A percentile compares a stretch with the other conserved stretches of the same genome.
Conservation (phyloP, 768 basidiomycete genomes). For the Suillus subaureus region DNA sequence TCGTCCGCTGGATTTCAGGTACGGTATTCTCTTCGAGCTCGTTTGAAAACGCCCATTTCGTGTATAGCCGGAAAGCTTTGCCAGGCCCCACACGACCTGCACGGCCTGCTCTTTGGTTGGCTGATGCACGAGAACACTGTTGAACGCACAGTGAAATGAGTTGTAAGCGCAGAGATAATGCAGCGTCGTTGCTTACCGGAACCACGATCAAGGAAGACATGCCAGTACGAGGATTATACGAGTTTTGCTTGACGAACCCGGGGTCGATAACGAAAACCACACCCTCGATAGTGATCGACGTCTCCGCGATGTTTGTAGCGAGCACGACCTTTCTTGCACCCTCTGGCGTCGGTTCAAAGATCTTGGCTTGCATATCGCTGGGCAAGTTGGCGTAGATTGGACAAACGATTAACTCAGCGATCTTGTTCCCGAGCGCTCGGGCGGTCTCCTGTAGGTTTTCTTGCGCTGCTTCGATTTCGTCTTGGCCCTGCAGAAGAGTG, state of each 20-base stretch:
- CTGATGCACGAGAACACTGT: slow-evolving; percentile 95
- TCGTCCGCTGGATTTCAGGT: slow-evolving; percentile 99
- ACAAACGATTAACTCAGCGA: slow-evolving; percentile 90
- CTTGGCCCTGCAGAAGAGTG: slow-evolving; percentile 69
- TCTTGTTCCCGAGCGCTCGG: slow-evolving; percentile 93
- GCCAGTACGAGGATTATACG: slow-evolving; percentile 96
- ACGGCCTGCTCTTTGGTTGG: slow-evolving; percentile 94
- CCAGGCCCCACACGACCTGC: slow-evolving; percentile 98
- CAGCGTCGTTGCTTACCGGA: slow-evolving; percentile 61
- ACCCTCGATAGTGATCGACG: slow-evolving; percentile 98
- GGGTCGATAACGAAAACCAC: slow-evolving; percentile 99
- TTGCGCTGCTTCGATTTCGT: slow-evolving; percentile 97
- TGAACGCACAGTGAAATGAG: slow-evolving; percentile 4
- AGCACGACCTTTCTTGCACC: slow-evolving; percentile 97
- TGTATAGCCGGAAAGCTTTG: slow-evolving; percentile 97
- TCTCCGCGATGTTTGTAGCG: slow-evolving; percentile 99
- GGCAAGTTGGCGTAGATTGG: slow-evolving; percentile 99
- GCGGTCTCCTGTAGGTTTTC: slow-evolving; percentile 97
- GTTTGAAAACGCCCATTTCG: slow-evolving; percentile 96
- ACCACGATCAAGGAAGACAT: slow-evolving; percentile 98
- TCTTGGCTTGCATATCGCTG: slow-evolving; percentile 99
- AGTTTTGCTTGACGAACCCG: slow-evolving; percentile 98
- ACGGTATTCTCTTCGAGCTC: slow-evolving; percentile 97
- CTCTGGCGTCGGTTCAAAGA: slow-evolving; percentile 97
- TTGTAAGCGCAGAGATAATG: slow-evolving; percentile 6